Conservation (phyloP, 2,329 filamentous ascomycete species). For the Ophiognomonia clavigignenti-juglandacearum region DNA sequence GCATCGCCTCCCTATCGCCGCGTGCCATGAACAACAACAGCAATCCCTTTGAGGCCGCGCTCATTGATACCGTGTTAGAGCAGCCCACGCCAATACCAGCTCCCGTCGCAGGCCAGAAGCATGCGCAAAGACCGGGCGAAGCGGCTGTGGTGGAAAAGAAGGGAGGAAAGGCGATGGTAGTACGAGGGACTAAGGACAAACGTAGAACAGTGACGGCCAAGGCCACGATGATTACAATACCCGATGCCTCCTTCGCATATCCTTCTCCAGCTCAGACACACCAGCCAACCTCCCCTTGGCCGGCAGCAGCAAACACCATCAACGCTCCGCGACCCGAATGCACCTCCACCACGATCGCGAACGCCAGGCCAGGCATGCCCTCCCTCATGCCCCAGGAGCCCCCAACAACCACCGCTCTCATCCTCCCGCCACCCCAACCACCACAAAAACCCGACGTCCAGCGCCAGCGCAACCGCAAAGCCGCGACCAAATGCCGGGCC, state of each 20-base stretch:
- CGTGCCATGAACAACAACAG: not conserved
- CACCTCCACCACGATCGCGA: too few species aligned
- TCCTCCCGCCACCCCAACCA: not conserved
- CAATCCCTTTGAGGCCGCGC: not conserved
- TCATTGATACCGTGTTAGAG: not conserved
- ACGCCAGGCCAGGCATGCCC: too few species aligned
- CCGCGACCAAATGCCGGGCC: slow-evolving; percentile 26
- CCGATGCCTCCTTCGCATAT: not conserved
- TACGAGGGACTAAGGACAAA: not conserved
- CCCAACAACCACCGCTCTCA: too few species aligned
- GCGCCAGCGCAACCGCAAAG: slow-evolving; percentile 24
- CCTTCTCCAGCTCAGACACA: not conserved
- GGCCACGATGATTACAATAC: too few species aligned
- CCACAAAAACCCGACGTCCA: not conserved
- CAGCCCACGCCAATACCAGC: too few species aligned
- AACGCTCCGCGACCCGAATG: too few species aligned
- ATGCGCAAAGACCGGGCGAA: too few species aligned
- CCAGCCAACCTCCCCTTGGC: not conserved
- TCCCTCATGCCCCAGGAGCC: too few species aligned
- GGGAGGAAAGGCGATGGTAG: too few species aligned
- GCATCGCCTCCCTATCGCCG: not conserved
- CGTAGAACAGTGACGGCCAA: not conserved
- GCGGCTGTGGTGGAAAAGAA: too few species aligned
- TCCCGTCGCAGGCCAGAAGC: too few species aligned
- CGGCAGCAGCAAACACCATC: not conserved